Evolutionary conservation across 495 filamentous ascomycete genomes (phyloP).

Genomic region (Tuber aestivum): DNA sequence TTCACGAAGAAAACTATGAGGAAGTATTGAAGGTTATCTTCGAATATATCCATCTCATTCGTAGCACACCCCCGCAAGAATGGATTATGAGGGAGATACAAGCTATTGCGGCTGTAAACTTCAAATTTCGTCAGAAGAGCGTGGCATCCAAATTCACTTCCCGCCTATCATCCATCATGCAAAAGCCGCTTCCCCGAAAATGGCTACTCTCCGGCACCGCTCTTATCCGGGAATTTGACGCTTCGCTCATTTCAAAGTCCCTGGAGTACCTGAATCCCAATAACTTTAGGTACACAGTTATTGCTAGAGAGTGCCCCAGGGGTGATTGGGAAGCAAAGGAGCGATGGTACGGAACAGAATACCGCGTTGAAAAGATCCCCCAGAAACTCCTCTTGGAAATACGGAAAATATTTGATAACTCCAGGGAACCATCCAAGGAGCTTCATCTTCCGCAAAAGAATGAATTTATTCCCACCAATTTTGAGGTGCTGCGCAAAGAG

Average conservation of each 20-base stretch:
- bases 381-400: conserved; percentile 66
- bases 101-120: conserved; percentile 82
- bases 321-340: conserved; percentile 76
- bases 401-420: conserved; percentile 55
- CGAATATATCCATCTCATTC: conserved; percentile 86
- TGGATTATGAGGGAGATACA: conserved; percentile 94
- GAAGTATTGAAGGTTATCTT: conserved; percentile 85
- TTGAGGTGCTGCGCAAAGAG: conserved; percentile 92
- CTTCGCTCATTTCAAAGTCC: conserved; percentile 66
- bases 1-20: conserved; percentile 58
- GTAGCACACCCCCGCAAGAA: conserved; percentile 70
- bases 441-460: conserved; percentile 89
- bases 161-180: conserved; percentile 75
- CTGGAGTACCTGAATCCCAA: conserved; percentile 72
- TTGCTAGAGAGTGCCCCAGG: conserved; percentile 74
- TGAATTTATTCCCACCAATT: conserved; percentile 88
- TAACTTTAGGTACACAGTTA: conserved; percentile 77
- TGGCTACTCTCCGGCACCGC: conserved; percentile 73
- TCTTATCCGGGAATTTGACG: conserved; percentile 70
- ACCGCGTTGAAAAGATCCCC: conserved; percentile 76
- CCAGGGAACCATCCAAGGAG: conserved; percentile 57
- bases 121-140: conserved; percentile 88
- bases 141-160: conserved; percentile 84
- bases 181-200: conserved; percentile 76
- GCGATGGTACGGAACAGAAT: conserved; percentile 97